Percentiles rank a stretch among this genome's conserved stretches.
Conservation (phyloP, 192 early-diverging fungal genomes). For the Pilaira anomala region DNA sequence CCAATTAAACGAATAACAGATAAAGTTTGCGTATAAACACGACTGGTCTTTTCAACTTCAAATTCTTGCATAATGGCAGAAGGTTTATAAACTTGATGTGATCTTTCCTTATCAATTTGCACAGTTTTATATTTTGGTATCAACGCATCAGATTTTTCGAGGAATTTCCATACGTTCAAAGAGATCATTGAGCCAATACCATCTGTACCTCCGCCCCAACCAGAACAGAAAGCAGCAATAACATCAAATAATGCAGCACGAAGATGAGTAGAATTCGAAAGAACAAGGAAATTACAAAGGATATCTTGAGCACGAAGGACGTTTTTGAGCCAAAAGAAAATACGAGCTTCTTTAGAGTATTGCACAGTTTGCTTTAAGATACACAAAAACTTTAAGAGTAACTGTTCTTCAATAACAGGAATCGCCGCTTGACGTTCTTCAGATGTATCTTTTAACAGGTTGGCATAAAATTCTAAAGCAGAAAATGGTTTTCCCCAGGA, state of each 20-base stretch:
- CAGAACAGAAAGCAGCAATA: conserved; percentile 80
- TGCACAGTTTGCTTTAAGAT: conserved; percentile 74
- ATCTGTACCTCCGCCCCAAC: conserved; percentile 39
- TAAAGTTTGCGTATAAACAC: conserved; percentile 80
- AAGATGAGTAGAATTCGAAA: conserved; percentile 69
- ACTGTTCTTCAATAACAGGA: conserved; percentile 61
- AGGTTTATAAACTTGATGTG: conserved; percentile 43
- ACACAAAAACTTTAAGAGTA: conserved; percentile 75
- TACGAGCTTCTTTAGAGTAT: conserved; percentile 69
- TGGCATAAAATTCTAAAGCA: conserved; percentile 67
- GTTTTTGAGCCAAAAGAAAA: conserved; percentile 62
- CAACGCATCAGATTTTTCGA: conserved; percentile 67
- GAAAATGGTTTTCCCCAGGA: conserved; percentile 81
- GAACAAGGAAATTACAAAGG: conserved; percentile 76
- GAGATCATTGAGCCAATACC: conserved; percentile 56
- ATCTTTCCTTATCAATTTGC: neutral
- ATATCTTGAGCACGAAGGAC: conserved; percentile 60
- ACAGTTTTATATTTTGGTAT: conserved; percentile 44
- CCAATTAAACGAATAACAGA: conserved; percentile 79
- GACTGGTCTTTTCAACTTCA: conserved; percentile 60
- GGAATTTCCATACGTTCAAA: conserved; percentile 70
- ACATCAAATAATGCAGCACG: conserved; percentile 80
- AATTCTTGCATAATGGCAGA: conserved; percentile 80
- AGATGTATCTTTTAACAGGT: conserved; percentile 41
- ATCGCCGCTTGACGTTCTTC: conserved; percentile 29